Conservation (phyloP, 257 asterid genomes). For the Cruciata laevipes region DNA sequence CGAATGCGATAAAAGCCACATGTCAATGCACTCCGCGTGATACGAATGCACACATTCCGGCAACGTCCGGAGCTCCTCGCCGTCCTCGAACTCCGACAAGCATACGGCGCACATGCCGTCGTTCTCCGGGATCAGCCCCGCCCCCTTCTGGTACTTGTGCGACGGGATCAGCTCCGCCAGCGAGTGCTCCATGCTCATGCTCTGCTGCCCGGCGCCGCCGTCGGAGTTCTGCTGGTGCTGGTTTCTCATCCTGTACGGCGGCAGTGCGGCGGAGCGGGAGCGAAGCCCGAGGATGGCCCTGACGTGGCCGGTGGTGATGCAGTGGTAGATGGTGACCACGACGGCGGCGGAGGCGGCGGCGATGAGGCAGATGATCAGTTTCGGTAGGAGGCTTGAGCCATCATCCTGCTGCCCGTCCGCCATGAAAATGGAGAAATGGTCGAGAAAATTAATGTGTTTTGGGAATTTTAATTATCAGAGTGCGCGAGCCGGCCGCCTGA, state of each 20-base stretch:
- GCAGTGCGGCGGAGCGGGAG: background rate
- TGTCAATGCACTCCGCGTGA: constrained; percentile 26
- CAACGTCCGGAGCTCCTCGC: constrained; percentile 24
- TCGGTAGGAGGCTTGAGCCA: constrained; percentile 15
- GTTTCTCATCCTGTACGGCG: background rate
- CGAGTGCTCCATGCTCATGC: constrained; percentile 30
- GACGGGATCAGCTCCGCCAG: constrained; percentile 28
- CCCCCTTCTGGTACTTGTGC: constrained; percentile 25
- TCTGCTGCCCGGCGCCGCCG: constrained; percentile 1
- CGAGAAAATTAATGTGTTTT: background rate
- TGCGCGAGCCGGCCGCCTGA: too few relatives aligned
- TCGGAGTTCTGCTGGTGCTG: background rate
- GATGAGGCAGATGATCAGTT: constrained; percentile 24
- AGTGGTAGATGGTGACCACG: constrained; percentile 29
- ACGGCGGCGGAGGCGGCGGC: constrained; percentile 32
- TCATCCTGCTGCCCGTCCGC: constrained; percentile 5
- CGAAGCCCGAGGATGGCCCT: constrained; percentile 11
- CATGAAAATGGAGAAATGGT: constrained; percentile 9
- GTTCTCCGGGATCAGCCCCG: background rate
- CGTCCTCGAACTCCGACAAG: constrained; percentile 29
- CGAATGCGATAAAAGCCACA: constrained; percentile 33
- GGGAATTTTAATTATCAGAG: background rate
- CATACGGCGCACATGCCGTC: constrained; percentile 24
- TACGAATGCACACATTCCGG: constrained; percentile 31
- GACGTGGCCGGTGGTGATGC: constrained; percentile 19